Base-by-base conservation (phyloP, 2,329 filamentous ascomycete genomes). In the Trichoderma koningiopsis region DNA sequence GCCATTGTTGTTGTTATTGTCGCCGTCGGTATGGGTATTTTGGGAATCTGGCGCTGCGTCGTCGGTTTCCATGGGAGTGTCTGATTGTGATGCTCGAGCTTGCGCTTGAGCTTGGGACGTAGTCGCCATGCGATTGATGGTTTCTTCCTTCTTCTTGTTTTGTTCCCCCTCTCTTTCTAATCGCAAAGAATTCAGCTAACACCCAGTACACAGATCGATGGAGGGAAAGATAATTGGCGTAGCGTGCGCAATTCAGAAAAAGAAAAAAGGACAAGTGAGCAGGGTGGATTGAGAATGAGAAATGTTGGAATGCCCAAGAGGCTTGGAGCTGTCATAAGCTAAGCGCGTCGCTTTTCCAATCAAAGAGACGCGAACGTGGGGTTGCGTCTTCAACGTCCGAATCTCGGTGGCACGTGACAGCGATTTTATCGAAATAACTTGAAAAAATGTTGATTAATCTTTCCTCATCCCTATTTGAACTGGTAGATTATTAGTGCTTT, bases 341-440 rank as follows among this genome's bases (percentile, higher is more conserved):
- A 11, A 40, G 67, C 58, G 58, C 53, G 52, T 57, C 10, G 1
- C 4, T 5, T 10, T 49, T 49, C 57, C 40, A 35, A 61, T 49
- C 11, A 43, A 27, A 62, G 27, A 61, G 69, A 70, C 69, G 69
- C 69, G 69, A 43, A 70, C 66, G 69, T 68, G 69, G 68, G 68
- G 68, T 58, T 55, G 24, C 47, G 14, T 5, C 33, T 29, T 49
- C 37, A 14, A 61, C 33, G 62, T 55, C 60, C 10, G 35, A 29
- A 33, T 24, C 16, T 37, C 37, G 43, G n/a, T 19, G 31, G 52
- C 60, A 61, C 53, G 55, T 58, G 68, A 53, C 68, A 16, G 43
- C 29, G 7, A 33, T 22, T 40, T 55, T 24, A 10, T 16, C 11
- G 13, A 24, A 49, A 49, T 49, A 24, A 22, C 37, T 47, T 47